A percentile compares a stretch with the other conserved stretches of the same genome.
Evolutionary conservation across 1,139 yeast genomes (phyloP).

Genomic region (Yamadazyma dendronema): DNA sequence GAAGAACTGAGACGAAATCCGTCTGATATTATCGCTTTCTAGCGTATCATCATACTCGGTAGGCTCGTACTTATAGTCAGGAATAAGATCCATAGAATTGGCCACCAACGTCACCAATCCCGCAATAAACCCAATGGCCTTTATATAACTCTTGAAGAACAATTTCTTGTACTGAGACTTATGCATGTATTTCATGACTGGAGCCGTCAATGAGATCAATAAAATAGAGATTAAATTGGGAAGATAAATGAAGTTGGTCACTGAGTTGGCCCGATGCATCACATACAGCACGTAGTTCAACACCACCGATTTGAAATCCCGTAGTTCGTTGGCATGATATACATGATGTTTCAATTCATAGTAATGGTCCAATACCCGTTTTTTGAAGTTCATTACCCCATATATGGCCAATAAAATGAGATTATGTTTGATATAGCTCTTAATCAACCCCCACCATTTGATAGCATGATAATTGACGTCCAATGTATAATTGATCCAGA

Average conservation of each 20-base stretch:
- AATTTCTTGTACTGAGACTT: conserved; percentile 23
- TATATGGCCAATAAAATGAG: conserved; percentile 20
- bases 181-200: conserved; percentile 22
- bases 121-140: conserved; percentile 34
- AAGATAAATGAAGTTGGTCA: conserved; percentile 35
- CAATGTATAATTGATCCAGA: conserved; percentile 42
- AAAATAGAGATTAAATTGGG: conserved; percentile 39
- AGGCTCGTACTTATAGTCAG: conserved; percentile 23
- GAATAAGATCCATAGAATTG: conserved; percentile 26
- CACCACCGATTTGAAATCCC: conserved; percentile 12
- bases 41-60: conserved; percentile 15
- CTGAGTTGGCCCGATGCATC: conserved; percentile 30
- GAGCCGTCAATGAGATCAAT: conserved; percentile 35
- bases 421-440: conserved; percentile 30
- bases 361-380: conserved; percentile 25
- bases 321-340: conserved; percentile 13
- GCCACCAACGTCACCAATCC: conserved; percentile 30
- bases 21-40: conserved; percentile 22
- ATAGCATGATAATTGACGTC: conserved; percentile 26
- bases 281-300: conserved; percentile 21
- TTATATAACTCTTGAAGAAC: conserved; percentile 35
- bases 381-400: conserved; percentile 23
- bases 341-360: conserved; percentile 27
- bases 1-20: conserved; percentile 27
- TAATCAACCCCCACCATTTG: conserved; percentile 29